Conservation (phyloP, 768 basidiomycete species). For the Pleurotus djamor region DNA sequence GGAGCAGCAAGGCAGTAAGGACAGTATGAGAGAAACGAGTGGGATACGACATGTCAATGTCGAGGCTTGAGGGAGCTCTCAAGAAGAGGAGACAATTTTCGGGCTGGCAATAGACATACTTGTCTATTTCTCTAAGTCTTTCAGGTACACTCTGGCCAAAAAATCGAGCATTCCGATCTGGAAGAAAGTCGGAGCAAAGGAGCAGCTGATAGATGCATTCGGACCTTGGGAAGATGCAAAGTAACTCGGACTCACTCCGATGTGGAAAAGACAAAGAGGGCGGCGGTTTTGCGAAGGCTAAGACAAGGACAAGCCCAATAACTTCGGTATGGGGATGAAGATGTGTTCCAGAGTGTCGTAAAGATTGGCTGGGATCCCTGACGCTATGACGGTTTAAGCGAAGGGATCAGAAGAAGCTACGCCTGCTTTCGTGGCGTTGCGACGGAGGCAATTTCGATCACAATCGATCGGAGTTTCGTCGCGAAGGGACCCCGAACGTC, state of each 20-base stretch:
- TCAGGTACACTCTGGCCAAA: not conserved
- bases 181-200: not conserved
- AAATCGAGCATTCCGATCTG: not conserved
- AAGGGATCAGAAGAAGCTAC: no score
- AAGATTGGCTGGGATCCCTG: no score
- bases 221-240: not conserved
- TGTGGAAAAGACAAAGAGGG: no score
- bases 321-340: no score
- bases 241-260: not conserved
- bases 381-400: no score
- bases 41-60: not conserved
- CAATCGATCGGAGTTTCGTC: no score
- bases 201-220: not conserved
- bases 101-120: not conserved
- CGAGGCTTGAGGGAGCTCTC: not conserved
- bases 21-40: not conserved
- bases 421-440: no score
- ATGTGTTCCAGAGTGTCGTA: no score
- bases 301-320: no score
- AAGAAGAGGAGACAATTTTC: not conserved
- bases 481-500: no score
- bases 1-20: not conserved
- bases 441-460: no score
- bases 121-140: not conserved
- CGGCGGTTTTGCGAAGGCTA: no score